These are phyloP conservation scores for Grosmannia clavigera DNA, from an alignment of 2,329 filamentous ascomycete genomes.

Conservation along the genomic window DNA sequence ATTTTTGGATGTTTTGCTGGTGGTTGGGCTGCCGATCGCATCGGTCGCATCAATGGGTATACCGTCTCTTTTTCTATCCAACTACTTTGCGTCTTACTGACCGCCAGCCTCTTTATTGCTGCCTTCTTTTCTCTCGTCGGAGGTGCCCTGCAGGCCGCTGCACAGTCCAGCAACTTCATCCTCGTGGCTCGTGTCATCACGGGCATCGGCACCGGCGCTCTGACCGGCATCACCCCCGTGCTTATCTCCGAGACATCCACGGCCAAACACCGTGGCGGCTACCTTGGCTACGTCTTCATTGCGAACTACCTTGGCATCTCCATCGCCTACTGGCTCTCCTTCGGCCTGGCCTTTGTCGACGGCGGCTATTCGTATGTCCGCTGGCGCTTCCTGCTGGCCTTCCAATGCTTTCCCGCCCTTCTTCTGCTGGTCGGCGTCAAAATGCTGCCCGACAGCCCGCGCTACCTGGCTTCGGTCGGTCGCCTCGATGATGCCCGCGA, in stretches of 20 bases:
- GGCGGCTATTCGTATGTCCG: conserved; percentile 19
- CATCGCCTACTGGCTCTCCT: conserved; percentile 27
- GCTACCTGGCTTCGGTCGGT: conserved; percentile 17
- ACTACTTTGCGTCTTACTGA: background rate
- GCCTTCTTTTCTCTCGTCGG: conserved; percentile 34
- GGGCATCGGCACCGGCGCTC: conserved; percentile 37
- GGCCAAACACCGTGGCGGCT: conserved; percentile 32
- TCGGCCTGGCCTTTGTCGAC: conserved; percentile 18
- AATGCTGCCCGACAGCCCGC: conserved; percentile 32
- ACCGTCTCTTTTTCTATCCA: background rate
- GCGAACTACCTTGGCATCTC: conserved; percentile 40
- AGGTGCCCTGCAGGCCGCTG: conserved; percentile 32
- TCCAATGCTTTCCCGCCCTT: conserved; percentile 29
- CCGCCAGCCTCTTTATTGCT: conserved; percentile 28
- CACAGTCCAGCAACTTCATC: conserved; percentile 33
- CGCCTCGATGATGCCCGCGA: conserved; percentile 18
- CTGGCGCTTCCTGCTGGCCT: conserved; percentile 25
- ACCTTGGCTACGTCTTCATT: conserved; percentile 36
- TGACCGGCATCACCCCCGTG: conserved; percentile 37
- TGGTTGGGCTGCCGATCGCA: conserved; percentile 30
- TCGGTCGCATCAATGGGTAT: conserved; percentile 32
- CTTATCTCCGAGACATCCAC: conserved; percentile 34
- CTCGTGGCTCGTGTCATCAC: conserved; percentile 35
- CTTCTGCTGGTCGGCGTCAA: conserved; percentile 25
- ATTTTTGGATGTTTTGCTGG: conserved; percentile 19